These are phyloP conservation scores for Colletotrichum higginsianum DNA, from an alignment of 2,329 filamentous ascomycete species.

Conservation along the genomic window DNA sequence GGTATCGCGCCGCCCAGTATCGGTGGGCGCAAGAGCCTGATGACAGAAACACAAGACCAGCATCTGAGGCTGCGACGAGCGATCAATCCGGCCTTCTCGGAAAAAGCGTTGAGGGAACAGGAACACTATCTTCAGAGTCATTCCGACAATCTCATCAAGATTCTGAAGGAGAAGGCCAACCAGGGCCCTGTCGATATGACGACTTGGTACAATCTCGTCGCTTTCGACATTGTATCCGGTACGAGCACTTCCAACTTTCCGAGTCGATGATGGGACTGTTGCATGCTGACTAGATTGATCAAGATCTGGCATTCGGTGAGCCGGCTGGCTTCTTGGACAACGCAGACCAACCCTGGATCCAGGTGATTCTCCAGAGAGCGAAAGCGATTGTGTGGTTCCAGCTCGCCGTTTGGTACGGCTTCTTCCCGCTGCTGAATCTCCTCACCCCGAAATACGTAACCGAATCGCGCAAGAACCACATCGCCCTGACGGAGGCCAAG, in stretches of 20 bases:
- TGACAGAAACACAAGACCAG: conserved; percentile 14
- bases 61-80: conserved; percentile 44
- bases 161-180: conserved; percentile 32
- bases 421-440: not conserved
- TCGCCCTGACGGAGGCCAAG: conserved; percentile 10
- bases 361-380: not conserved
- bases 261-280: not conserved
- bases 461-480: conserved; percentile 10
- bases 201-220: conserved; percentile 7
- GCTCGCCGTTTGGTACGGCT: conserved; percentile 3
- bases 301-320: conserved; percentile 6
- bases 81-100: conserved; percentile 49
- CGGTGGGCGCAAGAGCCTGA: not conserved
- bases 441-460: conserved; percentile 1
- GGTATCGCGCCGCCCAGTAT: conserved; percentile 16
- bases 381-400: conserved; percentile 14
- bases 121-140: conserved; percentile 48
- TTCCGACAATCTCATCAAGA: conserved; percentile 45
- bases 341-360: not conserved
- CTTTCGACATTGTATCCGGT: conserved; percentile 4
- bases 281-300: not conserved
- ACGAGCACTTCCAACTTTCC: not conserved
- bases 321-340: not conserved
- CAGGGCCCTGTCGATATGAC: not conserved
- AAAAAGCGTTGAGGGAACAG: conserved; percentile 49